Percentiles rank a stretch among this genome's conserved stretches.
Evolutionary conservation across 768 basidiomycete genomes (phyloP).

Genomic region (Dioszegia hungarica): DNA sequence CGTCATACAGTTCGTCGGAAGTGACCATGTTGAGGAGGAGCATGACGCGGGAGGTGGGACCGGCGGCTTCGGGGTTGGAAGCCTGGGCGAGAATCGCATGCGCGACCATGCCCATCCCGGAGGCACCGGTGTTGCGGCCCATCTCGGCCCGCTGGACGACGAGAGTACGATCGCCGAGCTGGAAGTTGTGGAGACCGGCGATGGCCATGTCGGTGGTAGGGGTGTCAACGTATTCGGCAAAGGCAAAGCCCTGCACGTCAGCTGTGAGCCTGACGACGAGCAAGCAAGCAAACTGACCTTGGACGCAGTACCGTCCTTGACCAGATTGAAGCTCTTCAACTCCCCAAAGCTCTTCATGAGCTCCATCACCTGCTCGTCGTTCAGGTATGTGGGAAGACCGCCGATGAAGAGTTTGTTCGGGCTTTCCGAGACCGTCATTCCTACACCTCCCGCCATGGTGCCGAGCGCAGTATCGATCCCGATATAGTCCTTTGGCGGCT

Average conservation of each 20-base stretch:
- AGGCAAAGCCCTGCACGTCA: constrained; percentile 82
- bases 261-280: constrained; percentile 38
- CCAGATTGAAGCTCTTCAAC: constrained; percentile 94
- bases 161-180: constrained; percentile 88
- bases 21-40: constrained; percentile 99
- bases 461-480: constrained; percentile 63
- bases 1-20: constrained; percentile 80
- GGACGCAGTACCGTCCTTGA: constrained; percentile 71
- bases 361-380: constrained; percentile 98
- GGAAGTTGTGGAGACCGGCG: constrained; percentile 93
- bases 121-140: constrained; percentile 52
- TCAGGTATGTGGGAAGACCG: constrained; percentile 88
- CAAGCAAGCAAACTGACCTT: constrained; percentile 63
- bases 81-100: constrained; percentile 14
- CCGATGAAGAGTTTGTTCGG: constrained; percentile 98
- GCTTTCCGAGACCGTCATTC: constrained; percentile 92
- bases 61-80: constrained; percentile 44
- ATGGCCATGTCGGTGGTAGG: constrained; percentile 90
- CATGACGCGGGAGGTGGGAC: constrained; percentile 77
- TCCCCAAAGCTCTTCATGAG: constrained; percentile 95
- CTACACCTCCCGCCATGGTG: constrained; percentile 88
- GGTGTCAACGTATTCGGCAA: constrained; percentile 94
- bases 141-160: constrained; percentile 96
- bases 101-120: constrained; percentile 24
- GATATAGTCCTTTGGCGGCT: constrained; percentile 94